Percentiles rank a stretch among this genome's conserved stretches.
Conservation (phyloP, 768 basidiomycete species). For the Leccinum pellstonianum region DNA sequence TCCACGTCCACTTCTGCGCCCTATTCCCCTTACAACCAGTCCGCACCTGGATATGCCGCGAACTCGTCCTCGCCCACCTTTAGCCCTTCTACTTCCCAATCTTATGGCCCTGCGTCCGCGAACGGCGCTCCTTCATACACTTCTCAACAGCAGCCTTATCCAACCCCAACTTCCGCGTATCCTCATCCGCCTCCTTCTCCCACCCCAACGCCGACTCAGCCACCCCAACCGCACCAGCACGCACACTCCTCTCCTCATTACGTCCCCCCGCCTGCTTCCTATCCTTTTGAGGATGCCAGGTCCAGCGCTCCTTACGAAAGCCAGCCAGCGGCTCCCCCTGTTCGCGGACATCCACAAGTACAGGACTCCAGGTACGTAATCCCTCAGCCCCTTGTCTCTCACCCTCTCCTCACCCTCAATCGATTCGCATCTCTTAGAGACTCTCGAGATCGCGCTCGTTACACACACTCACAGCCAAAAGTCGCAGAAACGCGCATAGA, state of each 20-base stretch:
- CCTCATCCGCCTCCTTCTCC: conserved; percentile 30
- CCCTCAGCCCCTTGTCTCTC: background rate
- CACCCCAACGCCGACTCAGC: conserved; percentile 32
- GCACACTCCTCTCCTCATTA: conserved; percentile 25
- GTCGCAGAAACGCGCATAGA: conserved; percentile 24
- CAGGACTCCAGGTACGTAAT: conserved; percentile 27
- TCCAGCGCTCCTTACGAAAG: conserved; percentile 17
- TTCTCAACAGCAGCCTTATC: conserved; percentile 17
- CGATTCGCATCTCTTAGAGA: conserved; percentile 22
- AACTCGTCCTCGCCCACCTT: conserved; percentile 27
- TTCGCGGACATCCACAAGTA: conserved; percentile 21
- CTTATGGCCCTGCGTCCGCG: conserved; percentile 17
- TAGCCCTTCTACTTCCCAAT: conserved; percentile 19
- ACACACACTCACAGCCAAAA: conserved; percentile 20
- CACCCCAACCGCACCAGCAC: conserved; percentile 19
- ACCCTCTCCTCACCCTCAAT: conserved; percentile 1
- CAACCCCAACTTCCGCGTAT: conserved; percentile 29
- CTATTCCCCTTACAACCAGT: conserved; percentile 23
- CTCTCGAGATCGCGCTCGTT: conserved; percentile 27
- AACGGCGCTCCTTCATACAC: conserved; percentile 15
- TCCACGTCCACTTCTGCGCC: conserved; percentile 19
- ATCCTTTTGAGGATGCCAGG: conserved; percentile 25
- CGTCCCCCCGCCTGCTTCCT: conserved; percentile 21
- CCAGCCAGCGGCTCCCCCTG: conserved; percentile 11
- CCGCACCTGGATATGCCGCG: conserved; percentile 19